phyloP scores from a whole-genome alignment of 2,329 filamentous ascomycete genomes.

The Thermomyces lanuginosus region DNA sequence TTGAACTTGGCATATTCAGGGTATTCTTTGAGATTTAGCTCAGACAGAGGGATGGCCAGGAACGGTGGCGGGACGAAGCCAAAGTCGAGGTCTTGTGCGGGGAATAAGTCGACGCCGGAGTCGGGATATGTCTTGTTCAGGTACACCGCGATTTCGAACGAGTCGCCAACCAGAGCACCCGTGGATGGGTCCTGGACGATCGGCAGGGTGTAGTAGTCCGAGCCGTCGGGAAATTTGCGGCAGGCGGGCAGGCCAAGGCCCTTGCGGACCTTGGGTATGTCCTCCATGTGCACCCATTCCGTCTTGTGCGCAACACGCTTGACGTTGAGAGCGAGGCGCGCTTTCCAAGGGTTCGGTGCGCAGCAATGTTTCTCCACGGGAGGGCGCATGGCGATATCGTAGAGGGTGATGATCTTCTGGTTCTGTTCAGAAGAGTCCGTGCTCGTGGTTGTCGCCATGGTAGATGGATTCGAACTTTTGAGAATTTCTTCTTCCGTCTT shows the following conservation, averaged over 20 bases:
- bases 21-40: constrained; percentile 12
- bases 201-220: constrained; percentile 45
- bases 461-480: too few relatives aligned
- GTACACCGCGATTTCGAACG: constrained; percentile 49
- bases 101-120: constrained; percentile 34
- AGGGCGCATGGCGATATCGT: constrained; percentile 31
- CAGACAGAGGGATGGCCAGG: constrained; percentile 26
- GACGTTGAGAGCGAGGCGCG: constrained; percentile 35
- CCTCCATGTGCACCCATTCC: constrained; percentile 37
- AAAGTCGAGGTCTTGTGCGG: constrained; percentile 26
- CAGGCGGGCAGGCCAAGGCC: constrained; percentile 32
- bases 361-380: constrained; percentile 16
- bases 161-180: constrained; percentile 37
- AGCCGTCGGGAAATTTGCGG: constrained; percentile 41
- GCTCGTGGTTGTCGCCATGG: too few relatives aligned
- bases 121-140: constrained; percentile 38
- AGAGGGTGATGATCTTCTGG: constrained; percentile 31
- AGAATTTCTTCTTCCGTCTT: too few relatives aligned
- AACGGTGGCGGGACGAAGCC: constrained; percentile 9
- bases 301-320: constrained; percentile 34
- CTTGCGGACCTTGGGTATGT: constrained; percentile 35
- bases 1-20: constrained; percentile 37
- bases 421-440: too few relatives aligned
- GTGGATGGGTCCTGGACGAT: constrained; percentile 35
- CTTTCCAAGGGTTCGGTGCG: constrained; percentile 38